A percentile compares a stretch with the other conserved stretches of the same genome.
Evolutionary conservation across 805 yeast species (phyloP).

Genomic region (Cyberlindnera petersonii): DNA sequence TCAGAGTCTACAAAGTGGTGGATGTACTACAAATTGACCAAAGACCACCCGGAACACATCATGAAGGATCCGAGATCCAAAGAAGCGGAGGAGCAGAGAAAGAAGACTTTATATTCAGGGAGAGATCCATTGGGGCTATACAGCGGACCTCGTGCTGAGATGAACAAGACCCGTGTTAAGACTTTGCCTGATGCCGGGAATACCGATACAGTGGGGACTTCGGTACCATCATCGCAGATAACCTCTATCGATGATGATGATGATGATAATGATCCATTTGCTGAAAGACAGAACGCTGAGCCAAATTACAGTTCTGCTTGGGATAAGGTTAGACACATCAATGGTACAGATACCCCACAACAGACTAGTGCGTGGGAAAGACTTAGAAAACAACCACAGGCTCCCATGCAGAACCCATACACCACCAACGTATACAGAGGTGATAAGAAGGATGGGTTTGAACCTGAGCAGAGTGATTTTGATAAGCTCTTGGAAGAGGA

Average conservation of each 20-base stretch:
- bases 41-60: conserved; percentile 46
- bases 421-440: conserved; percentile 15
- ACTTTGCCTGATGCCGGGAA: conserved; percentile 11
- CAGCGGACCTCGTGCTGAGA: conserved; percentile 30
- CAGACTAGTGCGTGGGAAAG: conserved; percentile 26
- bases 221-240: background rate
- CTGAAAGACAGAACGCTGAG: conserved; percentile 7
- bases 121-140: conserved; percentile 38
- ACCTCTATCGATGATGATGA: conserved; percentile 4
- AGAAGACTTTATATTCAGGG: conserved; percentile 30
- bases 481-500: conserved; percentile 27
- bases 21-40: conserved; percentile 48
- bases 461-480: conserved; percentile 18
- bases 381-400: conserved; percentile 21
- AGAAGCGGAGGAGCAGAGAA: conserved; percentile 28
- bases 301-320: conserved; percentile 31
- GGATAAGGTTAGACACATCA: conserved; percentile 33
- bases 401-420: conserved; percentile 11
- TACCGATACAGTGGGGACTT: background rate
- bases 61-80: conserved; percentile 52
- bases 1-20: conserved; percentile 42
- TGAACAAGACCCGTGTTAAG: conserved; percentile 13
- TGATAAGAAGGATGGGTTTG: background rate
- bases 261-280: conserved; percentile 27
- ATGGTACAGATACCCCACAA: conserved; percentile 14